A percentile compares a stretch with the other conserved stretches of the same genome.
These are phyloP conservation scores for Candida takata DNA, from an alignment of 805 yeast genomes.

Conservation along the genomic window DNA sequence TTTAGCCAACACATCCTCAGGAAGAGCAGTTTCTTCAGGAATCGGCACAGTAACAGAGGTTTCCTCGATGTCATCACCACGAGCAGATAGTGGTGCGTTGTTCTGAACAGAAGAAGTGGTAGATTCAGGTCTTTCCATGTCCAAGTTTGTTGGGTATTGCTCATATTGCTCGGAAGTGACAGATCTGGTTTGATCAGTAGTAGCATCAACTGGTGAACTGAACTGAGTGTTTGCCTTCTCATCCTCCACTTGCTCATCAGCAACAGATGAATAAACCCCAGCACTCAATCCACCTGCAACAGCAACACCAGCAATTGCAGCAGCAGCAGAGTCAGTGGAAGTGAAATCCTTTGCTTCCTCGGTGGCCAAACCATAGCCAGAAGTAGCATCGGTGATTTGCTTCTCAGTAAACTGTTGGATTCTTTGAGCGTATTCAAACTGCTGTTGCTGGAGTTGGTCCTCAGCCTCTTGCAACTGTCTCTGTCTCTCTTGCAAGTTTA, in stretches of 20 bases:
- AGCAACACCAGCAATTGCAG: slow-evolving; percentile 16
- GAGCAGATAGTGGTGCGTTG: slow-evolving; percentile 84
- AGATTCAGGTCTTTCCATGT: slow-evolving; percentile 57
- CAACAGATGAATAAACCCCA: slow-evolving; percentile 18
- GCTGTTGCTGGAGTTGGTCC: slow-evolving; percentile 32
- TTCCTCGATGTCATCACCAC: slow-evolving; percentile 46
- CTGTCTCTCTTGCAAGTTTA: slow-evolving; percentile 30
- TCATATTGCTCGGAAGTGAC: slow-evolving; percentile 22
- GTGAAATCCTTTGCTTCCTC: slow-evolving; percentile 7
- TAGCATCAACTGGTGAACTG: slow-evolving; percentile 17
- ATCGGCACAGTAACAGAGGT: slow-evolving; percentile 17
- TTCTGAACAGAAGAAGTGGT: slow-evolving; percentile 87
- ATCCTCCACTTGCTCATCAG: slow-evolving; percentile 24
- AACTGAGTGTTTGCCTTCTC: slow-evolving; percentile 25
- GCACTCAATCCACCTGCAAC: slow-evolving; percentile 25
- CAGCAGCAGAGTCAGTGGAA: slow-evolving; percentile 19
- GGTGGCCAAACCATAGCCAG: slow-evolving; percentile 11
- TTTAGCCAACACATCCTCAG: slow-evolving; percentile 27
- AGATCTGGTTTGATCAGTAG: slow-evolving; percentile 22
- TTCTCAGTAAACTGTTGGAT: slow-evolving; percentile 33
- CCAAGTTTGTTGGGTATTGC: slow-evolving; percentile 21
- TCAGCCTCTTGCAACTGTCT: slow-evolving; percentile 32
- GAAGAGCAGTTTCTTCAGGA: slow-evolving; percentile 22
- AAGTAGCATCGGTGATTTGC: slow-evolving; percentile 30
- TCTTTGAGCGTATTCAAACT: slow-evolving; percentile 31